These are phyloP conservation scores for Kodamaea laetipori DNA, from an alignment of 805 yeast species.

Conservation along the genomic window DNA sequence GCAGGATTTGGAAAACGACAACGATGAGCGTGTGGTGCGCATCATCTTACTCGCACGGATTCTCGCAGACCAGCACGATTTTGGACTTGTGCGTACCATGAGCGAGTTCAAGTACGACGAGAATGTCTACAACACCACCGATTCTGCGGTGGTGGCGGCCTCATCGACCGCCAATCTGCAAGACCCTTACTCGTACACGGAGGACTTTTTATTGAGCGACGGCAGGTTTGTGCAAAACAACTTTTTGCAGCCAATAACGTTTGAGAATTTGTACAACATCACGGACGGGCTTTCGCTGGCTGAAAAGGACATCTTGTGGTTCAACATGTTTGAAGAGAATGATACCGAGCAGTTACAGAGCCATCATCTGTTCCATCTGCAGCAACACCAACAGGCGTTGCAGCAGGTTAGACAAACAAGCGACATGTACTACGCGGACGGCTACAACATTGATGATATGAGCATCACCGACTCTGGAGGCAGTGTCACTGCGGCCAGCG, in stretches of 20 bases:
- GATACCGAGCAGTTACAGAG: neutral
- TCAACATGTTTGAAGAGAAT: conserved; percentile 11
- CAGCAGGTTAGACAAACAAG: neutral
- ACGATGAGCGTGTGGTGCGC: conserved; percentile 53
- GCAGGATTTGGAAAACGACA: conserved; percentile 41
- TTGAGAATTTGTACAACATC: conserved; percentile 27
- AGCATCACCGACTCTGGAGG: conserved; percentile 8
- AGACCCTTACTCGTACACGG: conserved; percentile 29
- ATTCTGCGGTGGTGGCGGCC: conserved; percentile 19
- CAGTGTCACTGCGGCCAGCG: conserved; percentile 10
- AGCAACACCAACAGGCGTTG: neutral
- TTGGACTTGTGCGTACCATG: conserved; percentile 54
- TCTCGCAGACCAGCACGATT: conserved; percentile 53
- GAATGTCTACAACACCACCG: conserved; percentile 26
- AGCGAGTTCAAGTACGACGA: conserved; percentile 48
- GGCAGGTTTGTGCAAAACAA: conserved; percentile 44
- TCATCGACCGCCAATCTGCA: conserved; percentile 18
- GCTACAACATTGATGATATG: conserved; percentile 1
- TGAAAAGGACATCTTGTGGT: conserved; percentile 32
- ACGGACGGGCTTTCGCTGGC: conserved; percentile 15
- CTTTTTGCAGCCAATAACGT: conserved; percentile 38
- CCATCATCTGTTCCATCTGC: neutral
- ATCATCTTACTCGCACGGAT: conserved; percentile 52
- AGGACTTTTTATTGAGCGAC: conserved; percentile 42
- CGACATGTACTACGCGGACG: conserved; percentile 3